Percentiles rank a stretch among this genome's conserved stretches.
Conservation (phyloP, 1,284 basidiomycete species). For the Xerocomus amazonicus region DNA sequence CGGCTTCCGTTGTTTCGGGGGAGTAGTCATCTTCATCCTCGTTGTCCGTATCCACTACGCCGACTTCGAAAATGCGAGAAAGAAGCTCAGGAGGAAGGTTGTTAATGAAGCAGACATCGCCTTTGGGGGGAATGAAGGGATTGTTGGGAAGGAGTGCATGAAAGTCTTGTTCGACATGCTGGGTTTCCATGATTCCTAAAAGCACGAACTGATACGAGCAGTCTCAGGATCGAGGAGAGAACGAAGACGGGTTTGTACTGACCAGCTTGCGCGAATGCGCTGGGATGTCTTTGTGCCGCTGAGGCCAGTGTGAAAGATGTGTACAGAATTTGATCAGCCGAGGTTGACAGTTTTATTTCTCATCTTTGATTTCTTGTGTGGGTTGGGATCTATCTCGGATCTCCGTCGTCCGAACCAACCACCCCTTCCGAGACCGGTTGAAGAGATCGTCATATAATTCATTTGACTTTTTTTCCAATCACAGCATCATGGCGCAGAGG, state of each 20-base stretch:
- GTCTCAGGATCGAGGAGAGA: neutral
- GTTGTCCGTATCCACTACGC: slow-evolving; percentile 4
- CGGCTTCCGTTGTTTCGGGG: neutral
- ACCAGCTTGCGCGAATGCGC: slow-evolving; percentile 1
- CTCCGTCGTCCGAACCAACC: neutral
- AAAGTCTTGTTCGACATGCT: slow-evolving; percentile 1
- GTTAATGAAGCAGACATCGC: slow-evolving; percentile 21
- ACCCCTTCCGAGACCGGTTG: neutral
- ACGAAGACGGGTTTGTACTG: neutral
- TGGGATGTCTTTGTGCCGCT: neutral
- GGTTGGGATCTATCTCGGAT: neutral
- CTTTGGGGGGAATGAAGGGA: slow-evolving; percentile 23
- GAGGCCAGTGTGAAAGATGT: neutral
- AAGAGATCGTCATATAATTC: neutral
- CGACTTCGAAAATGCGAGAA: slow-evolving; percentile 28
- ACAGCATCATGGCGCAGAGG: slow-evolving; percentile 2
- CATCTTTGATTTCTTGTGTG: neutral
- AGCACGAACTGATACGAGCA: neutral
- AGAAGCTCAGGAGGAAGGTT: slow-evolving; percentile 28
- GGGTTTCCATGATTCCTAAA: slow-evolving; percentile 1
- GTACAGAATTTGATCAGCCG: neutral
- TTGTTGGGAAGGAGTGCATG: slow-evolving; percentile 10
- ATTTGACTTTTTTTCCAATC: too few relatives aligned
- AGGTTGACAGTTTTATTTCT: neutral
- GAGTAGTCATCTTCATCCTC: slow-evolving; percentile 16